Evolutionary conservation across 2,329 filamentous ascomycete genomes (phyloP).

Genomic region (Rasamsonia emersonii): DNA sequence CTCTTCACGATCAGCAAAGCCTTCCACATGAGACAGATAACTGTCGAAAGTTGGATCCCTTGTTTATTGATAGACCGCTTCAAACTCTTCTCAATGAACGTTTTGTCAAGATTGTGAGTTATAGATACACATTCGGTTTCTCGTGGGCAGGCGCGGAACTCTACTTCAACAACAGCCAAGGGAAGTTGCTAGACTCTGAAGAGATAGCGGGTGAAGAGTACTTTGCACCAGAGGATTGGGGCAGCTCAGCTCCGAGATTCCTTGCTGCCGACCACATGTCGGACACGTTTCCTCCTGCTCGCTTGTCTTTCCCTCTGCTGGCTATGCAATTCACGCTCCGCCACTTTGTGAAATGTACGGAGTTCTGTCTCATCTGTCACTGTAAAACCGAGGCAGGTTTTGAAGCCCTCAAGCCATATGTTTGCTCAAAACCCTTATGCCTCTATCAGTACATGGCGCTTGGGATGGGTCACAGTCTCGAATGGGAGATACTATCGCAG

Average conservation of each 20-base stretch:
- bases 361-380: conserved; percentile 83
- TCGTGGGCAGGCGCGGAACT: conserved; percentile 62
- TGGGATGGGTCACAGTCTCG: conserved; percentile 77
- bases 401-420: conserved; percentile 49
- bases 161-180: conserved; percentile 44
- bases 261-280: conserved; percentile 45
- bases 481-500: conserved; percentile 72
- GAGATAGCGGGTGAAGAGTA: conserved; percentile 13
- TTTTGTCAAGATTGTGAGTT: conserved; percentile 54
- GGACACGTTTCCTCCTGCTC: conserved; percentile 16
- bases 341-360: conserved; percentile 70
- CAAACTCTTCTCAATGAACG: conserved; percentile 58
- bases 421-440: conserved; percentile 68
- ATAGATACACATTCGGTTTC: conserved; percentile 45
- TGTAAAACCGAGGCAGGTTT: conserved; percentile 56
- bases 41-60: conserved; percentile 41
- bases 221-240: conserved; percentile 15
- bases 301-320: conserved; percentile 47
- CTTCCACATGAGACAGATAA: neutral
- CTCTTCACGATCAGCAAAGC: neutral
- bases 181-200: conserved; percentile 14
- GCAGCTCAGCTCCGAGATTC: conserved; percentile 27
- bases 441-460: conserved; percentile 80
- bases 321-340: conserved; percentile 68
- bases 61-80: conserved; percentile 63